Percentiles rank a stretch among this genome's conserved stretches.
phyloP scores from a whole-genome alignment of 2,329 filamentous ascomycete species.

The Aspergillus niger region DNA sequence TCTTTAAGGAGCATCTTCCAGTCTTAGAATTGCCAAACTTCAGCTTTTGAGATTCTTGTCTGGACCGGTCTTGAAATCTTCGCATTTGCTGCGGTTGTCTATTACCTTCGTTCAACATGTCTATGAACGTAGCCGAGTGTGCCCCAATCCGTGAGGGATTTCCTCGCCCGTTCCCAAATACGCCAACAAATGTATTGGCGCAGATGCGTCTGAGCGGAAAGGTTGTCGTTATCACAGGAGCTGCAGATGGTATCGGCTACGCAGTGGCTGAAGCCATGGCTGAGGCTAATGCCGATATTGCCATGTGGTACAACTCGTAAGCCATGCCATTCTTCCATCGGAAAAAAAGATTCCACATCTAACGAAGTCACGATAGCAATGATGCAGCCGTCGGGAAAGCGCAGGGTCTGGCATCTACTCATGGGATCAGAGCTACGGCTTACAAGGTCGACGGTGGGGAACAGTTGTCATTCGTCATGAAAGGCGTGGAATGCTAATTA shows the following conservation, averaged over 20 bases:
- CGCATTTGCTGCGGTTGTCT: neutral
- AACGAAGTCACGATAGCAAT: conserved; percentile 26
- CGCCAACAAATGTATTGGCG: conserved; percentile 47
- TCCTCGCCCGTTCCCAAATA: conserved; percentile 43
- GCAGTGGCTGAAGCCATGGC: conserved; percentile 51
- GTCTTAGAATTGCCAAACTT: too few relatives aligned
- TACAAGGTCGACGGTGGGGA: conserved; percentile 47
- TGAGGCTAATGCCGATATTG: conserved; percentile 49
- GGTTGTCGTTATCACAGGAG: conserved; percentile 48
- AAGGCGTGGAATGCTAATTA: neutral
- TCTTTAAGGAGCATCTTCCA: too few relatives aligned
- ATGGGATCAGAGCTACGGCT: conserved; percentile 42
- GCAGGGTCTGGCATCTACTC: conserved; percentile 33
- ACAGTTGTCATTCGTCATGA: neutral
- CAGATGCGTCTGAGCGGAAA: conserved; percentile 48
- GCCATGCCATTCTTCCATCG: conserved; percentile 5
- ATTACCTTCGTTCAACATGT: conserved; percentile 35
- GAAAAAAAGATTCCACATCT: neutral
- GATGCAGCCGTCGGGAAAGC: conserved; percentile 41
- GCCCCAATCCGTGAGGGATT: conserved; percentile 35
- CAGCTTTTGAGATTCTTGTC: too few relatives aligned
- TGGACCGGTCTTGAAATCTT: neutral
- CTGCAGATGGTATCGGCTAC: conserved; percentile 50
- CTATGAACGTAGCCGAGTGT: conserved; percentile 41
- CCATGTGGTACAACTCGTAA: conserved; percentile 44